Evolutionary conservation across 2,329 filamentous ascomycete genomes (phyloP), one percentile per base, ranked within the genome.

Genomic region (Trichoderma brevicompactum): DNA sequence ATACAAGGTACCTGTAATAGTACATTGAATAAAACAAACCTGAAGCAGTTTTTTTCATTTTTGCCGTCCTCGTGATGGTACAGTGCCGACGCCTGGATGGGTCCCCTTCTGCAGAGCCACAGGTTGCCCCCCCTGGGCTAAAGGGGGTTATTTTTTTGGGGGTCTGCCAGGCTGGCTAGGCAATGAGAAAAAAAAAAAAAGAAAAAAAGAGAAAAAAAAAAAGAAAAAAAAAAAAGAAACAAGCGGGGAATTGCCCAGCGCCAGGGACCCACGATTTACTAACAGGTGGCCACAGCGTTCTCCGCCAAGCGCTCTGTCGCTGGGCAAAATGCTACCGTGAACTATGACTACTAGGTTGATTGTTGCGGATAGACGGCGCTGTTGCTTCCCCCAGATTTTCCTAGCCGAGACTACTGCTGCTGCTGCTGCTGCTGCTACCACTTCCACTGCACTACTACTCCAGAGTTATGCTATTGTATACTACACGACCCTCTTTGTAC

Each of bases 31-130:
- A 40, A 40, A 60, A 36, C n/a, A 36, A 40, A 44, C 59, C 23
- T 49, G 65, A 48, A 64, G 19, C 43, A 40, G 50, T 13, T 43
- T 46, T 65, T 69, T 65, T 71, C n/a, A 65, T 69, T 67, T 70
- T 67, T 71, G 69, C 67, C 61, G 71, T 71, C 71, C 71, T 72
- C 72, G 70, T 73, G 72, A 73, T 71, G 70, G 55, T 60, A 65
- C 67, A 67, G 61, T 69, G 70, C 70, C 67, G 70, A 59, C 65
- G 63, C 56, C 48, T 46, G 23, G 43, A 53, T 65, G 64, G 64
- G 56, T 61, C 64, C 50, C 5, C 28, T 44, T 36, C 15, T 38
- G 34, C 28, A 50, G 40, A 63, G 60, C 49, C 49, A 62, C 59
- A 54, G 10, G n/a, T 38, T 50, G 38, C 59, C 60, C 60, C 59